These are phyloP conservation scores for Omphalotus olearius DNA, from an alignment of 1,284 basidiomycete genomes.

Conservation along the genomic window DNA sequence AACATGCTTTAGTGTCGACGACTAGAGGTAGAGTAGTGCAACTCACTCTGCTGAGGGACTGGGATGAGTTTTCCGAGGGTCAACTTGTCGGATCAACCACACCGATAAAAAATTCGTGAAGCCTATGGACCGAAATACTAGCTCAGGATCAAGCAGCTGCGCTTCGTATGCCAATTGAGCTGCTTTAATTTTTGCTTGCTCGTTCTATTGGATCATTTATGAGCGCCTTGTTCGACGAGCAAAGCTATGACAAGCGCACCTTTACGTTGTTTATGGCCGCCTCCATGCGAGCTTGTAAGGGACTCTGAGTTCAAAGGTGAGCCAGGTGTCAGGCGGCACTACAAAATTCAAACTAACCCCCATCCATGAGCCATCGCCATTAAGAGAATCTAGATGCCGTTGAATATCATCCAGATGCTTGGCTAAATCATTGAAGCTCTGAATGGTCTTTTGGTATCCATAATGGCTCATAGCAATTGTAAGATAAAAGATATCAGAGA, in stretches of 20 bases:
- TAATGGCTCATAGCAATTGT: slow-evolving; percentile 83
- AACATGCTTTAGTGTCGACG: slow-evolving; percentile 1
- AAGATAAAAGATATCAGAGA: slow-evolving; percentile 93
- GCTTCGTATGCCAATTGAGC: slow-evolving; percentile 80
- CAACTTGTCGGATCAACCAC: slow-evolving; percentile 93
- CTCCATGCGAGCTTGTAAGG: slow-evolving; percentile 66
- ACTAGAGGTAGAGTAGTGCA: background rate
- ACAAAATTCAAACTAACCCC: slow-evolving; percentile 47
- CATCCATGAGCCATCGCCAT: slow-evolving; percentile 75
- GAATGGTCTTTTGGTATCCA: slow-evolving; percentile 79
- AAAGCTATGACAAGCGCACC: slow-evolving; percentile 31
- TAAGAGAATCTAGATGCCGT: slow-evolving; percentile 73
- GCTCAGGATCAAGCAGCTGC: slow-evolving; percentile 84
- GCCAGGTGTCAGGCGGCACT: background rate
- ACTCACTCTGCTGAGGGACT: slow-evolving; percentile 62
- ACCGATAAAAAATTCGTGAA: slow-evolving; percentile 91
- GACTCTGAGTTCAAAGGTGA: slow-evolving; percentile 38
- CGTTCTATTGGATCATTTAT: slow-evolving; percentile 36
- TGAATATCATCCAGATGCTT: slow-evolving; percentile 77
- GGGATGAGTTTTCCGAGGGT: slow-evolving; percentile 81
- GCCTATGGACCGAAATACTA: slow-evolving; percentile 75
- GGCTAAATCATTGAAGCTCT: slow-evolving; percentile 63
- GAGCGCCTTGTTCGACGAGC: background rate
- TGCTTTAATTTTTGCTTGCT: slow-evolving; percentile 66
- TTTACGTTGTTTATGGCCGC: slow-evolving; percentile 70